Evolutionary conservation across 768 basidiomycete species (phyloP), one percentile per base, ranked within the genome.

Genomic region (Cytidiella melzeri): DNA sequence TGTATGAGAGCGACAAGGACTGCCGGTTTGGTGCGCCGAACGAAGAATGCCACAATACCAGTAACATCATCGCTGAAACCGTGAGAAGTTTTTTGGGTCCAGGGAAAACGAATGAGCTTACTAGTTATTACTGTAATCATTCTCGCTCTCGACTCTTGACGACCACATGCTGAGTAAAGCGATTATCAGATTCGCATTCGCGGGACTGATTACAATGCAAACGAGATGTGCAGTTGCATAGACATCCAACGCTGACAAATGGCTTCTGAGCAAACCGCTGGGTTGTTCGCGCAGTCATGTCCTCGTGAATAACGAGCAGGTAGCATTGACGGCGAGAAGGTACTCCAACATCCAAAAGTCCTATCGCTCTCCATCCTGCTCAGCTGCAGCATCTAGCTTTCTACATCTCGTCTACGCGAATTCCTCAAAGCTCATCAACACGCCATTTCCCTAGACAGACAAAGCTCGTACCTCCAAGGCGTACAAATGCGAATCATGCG

Each of bases 401-500:
- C 58, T 52, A 41, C 62, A 63, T 45, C 57, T 54, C 20, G 60
- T 56, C 62, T 63, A 43, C 19, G 27, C 13, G 6, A 26, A 37
- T 13, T 15, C 41, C 3, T 3, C 4, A 23, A 13, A 41, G 36
- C 30, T 18, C 28, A 34, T 27, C n/a, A 34, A 41, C 40, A 42
- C 26, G n/a, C 37, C 38, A 6, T 20, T 15, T 18, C 21, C n/a
- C 20, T 12, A 50, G 5, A 7, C n/a, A 34, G 36, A 21, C 5
- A 30, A 26, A 11, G 21, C 3, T n/a, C 74, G 37, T 51, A 84
- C 87, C 75, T 92, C 91, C 0, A 93, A 74, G 2, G 84, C 80
- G 50, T 74, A 82, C 11, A 93, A 64, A 69, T 93, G 84, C 0
- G 82, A 81, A 55, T 93, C 91, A 48, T 77, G 68, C 1, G 87